Evolutionary conservation across 352 stramenopile genomes (phyloP), one percentile per base, ranked within the genome.

Genomic region (Globisporangium acanthophoron): DNA sequence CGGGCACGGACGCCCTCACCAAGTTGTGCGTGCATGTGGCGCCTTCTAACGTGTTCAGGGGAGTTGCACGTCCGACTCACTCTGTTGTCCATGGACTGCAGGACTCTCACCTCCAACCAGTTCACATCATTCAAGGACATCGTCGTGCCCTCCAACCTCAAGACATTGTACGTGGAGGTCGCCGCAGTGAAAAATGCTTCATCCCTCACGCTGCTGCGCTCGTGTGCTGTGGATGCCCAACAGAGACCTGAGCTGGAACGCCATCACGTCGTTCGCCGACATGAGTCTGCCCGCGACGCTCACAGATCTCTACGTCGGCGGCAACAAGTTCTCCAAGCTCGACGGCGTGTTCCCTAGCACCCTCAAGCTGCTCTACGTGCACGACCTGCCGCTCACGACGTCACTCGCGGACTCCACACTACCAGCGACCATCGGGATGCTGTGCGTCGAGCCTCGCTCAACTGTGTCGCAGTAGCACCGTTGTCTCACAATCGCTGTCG

Each of bases 251-350:
- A 92, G 81, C 56, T 90, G 75, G 75, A 92, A 89, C 57, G 44
- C 51, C 29, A 70, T 92, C 33, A 54, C 66, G 31, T 79, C 74
- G 0, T 92, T 92, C 47, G 65, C 82, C 20, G 76, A 64, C 58
- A 81, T 92, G 64, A 65, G n/a, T 13, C 60, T 90, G 21, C 78
- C 81, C 0, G 56, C 61, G 44, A 62, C 67, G 2, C 69, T 90
- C 61, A 75, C 61, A 39, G 62, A 88, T 37, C 54, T 92, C 12
- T 90, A 73, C 48, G 49, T 90, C 0, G 81, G 81, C 33, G 81
- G 81, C 18, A 92, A 92, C 58, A 66, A 65, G 20, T 80, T 92
- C 65, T 72, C 62, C 58, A 86, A 77, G n/a, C 68, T 92, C n/a
- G 49, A 62, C 5, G 70, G 59, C 16, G 56, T 78, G 12, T 86